Evolutionary conservation across 495 filamentous ascomycete genomes (phyloP).

Genomic region (Tuber brumale): DNA sequence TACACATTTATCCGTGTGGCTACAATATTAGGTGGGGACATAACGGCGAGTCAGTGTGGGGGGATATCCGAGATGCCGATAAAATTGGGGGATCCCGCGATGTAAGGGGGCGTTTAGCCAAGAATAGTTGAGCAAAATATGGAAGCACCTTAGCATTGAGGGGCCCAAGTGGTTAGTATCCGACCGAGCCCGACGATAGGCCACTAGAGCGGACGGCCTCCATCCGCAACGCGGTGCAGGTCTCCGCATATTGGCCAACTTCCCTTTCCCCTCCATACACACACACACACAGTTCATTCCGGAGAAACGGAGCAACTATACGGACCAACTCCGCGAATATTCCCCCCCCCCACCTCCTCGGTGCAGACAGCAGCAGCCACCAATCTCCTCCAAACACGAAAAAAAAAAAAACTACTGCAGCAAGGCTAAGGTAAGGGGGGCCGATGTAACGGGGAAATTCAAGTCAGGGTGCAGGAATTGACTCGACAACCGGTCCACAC

Average conservation of each 20-base stretch:
- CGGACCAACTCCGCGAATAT: not conserved
- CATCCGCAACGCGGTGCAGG: not conserved
- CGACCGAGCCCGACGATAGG: not conserved
- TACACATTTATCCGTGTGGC: not conserved
- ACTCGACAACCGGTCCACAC: not conserved
- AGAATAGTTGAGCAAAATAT: not conserved
- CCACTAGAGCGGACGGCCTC: not conserved
- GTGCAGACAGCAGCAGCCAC: not conserved
- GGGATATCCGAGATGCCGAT: not conserved
- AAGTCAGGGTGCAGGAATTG: not conserved
- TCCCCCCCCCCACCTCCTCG: not conserved
- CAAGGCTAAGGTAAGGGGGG: not conserved
- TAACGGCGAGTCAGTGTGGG: not conserved
- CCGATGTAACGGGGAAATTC: not conserved
- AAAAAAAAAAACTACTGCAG: not conserved
- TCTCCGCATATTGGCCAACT: not conserved
- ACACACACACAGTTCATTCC: not conserved
- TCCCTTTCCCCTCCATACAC: not conserved
- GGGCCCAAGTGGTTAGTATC: not conserved
- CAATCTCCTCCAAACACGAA: not conserved
- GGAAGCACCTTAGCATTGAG: not conserved
- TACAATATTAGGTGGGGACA: too few species aligned
- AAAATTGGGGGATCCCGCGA: not conserved
- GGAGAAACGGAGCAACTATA: not conserved
- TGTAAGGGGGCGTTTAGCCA: not conserved